A percentile compares a stretch with the other conserved stretches of the same genome.
Conservation (phyloP, 306 rosid genomes). For the Arachis hypogaea region DNA sequence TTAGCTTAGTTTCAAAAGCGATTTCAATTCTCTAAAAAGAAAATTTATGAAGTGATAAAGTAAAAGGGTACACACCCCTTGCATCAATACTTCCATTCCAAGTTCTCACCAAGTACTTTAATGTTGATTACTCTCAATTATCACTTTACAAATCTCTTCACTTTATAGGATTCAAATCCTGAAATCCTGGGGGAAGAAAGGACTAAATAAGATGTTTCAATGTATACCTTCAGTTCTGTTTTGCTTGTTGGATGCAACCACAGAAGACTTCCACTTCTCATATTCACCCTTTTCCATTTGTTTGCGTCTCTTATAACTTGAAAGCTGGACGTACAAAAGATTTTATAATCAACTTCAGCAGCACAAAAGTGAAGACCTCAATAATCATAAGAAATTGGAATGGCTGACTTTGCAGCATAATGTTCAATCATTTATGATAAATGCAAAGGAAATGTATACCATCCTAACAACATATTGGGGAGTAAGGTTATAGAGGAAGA, state of each 20-base stretch:
- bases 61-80: too few species aligned
- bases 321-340: constrained; percentile 54
- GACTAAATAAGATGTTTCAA: background rate
- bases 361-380: background rate
- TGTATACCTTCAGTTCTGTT: constrained; percentile 60
- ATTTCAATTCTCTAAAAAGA: too few species aligned
- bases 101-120: too few species aligned
- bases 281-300: constrained; percentile 57
- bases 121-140: too few species aligned
- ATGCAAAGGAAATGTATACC: background rate
- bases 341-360: background rate
- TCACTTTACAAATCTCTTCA: too few species aligned
- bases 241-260: constrained; percentile 61
- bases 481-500: background rate
- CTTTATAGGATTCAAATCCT: too few species aligned
- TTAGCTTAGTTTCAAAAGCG: background rate
- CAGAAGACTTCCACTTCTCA: constrained; percentile 74
- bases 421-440: background rate
- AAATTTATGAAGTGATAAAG: too few species aligned
- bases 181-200: background rate
- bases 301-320: constrained; percentile 67
- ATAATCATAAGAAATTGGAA: constrained; percentile 3
- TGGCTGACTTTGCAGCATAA: background rate
- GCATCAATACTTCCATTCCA: too few species aligned
- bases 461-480: background rate